Percentiles rank a stretch among this genome's conserved stretches.
These are phyloP conservation scores for Xanthoconium purpureum DNA, from an alignment of 768 basidiomycete genomes.

Conservation along the genomic window DNA sequence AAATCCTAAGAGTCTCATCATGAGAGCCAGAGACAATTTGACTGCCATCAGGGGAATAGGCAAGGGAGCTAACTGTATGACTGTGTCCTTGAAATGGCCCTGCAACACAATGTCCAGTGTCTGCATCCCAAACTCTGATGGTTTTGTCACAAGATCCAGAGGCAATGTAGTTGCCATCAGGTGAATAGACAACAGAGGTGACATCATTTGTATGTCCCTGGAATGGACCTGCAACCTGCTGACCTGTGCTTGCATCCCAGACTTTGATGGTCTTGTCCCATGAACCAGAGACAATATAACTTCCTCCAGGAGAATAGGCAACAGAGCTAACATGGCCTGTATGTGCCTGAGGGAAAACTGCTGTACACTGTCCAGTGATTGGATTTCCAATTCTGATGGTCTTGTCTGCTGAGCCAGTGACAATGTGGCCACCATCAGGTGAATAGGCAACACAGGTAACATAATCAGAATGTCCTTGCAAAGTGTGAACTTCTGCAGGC, in stretches of 20 bases:
- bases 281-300: constrained; percentile 14
- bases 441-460: constrained; percentile 21
- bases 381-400: constrained; percentile 21
- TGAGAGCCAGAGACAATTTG: constrained; percentile 11
- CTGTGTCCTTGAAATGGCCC: constrained; percentile 6
- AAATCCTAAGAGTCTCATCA: constrained; percentile 10
- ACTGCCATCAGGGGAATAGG: constrained; percentile 13
- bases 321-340: background rate
- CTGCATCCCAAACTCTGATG: constrained; percentile 18
- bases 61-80: background rate
- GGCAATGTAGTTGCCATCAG: constrained; percentile 19
- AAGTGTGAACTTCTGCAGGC: constrained; percentile 17
- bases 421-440: constrained; percentile 23
- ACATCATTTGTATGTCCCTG: constrained; percentile 6
- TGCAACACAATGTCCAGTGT: constrained; percentile 3
- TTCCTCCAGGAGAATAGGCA: constrained; percentile 28
- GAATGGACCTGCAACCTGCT: constrained; percentile 11
- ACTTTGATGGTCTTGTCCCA: constrained; percentile 12
- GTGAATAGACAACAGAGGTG: constrained; percentile 16
- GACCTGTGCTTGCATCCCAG: constrained; percentile 21
- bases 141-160: constrained; percentile 15
- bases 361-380: constrained; percentile 14
- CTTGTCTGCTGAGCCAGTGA: constrained; percentile 22
- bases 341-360: constrained; percentile 3
- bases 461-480: constrained; percentile 14